Evolutionary conservation across 768 basidiomycete genomes (phyloP).

Genomic region (Mycena floridula): DNA sequence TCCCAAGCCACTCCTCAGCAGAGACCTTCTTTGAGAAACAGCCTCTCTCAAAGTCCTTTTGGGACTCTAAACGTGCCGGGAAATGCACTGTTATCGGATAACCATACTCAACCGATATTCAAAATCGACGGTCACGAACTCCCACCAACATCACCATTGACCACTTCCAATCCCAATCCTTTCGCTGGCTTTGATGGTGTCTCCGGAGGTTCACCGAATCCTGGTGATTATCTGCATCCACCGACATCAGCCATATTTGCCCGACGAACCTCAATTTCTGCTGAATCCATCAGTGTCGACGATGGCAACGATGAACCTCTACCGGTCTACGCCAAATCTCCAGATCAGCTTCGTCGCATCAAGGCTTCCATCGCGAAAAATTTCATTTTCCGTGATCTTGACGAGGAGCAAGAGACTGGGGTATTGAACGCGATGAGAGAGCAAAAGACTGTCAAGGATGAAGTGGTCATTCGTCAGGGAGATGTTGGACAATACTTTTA

Average conservation of each 20-base stretch:
- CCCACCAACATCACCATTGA: constrained; percentile 56
- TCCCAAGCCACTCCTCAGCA: constrained; percentile 39
- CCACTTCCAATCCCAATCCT: constrained; percentile 34
- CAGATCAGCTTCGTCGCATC: constrained; percentile 84
- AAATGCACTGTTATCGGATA: constrained; percentile 63
- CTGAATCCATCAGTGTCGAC: constrained; percentile 90
- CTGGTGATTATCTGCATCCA: constrained; percentile 65
- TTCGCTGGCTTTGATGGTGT: constrained; percentile 47
- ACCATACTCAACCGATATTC: constrained; percentile 49
- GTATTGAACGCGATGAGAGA: constrained; percentile 97
- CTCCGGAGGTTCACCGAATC: constrained; percentile 30
- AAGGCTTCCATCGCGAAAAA: constrained; percentile 81
- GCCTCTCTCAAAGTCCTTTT: constrained; percentile 63
- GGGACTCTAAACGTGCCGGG: constrained; percentile 77
- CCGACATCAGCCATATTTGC: constrained; percentile 78
- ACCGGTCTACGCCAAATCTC: constrained; percentile 72
- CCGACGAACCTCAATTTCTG: constrained; percentile 90
- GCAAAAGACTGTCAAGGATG: constrained; percentile 56
- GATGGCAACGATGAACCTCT: constrained; percentile 58
- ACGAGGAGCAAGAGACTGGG: constrained; percentile 91
- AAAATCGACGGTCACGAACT: constrained; percentile 53
- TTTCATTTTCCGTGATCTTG: constrained; percentile 93
- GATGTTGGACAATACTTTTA: constrained; percentile 98
- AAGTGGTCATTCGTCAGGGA: constrained; percentile 95
- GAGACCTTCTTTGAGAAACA: constrained; percentile 51